Evolutionary conservation across 805 yeast species (phyloP).

Genomic region (Candida nemodendra): DNA sequence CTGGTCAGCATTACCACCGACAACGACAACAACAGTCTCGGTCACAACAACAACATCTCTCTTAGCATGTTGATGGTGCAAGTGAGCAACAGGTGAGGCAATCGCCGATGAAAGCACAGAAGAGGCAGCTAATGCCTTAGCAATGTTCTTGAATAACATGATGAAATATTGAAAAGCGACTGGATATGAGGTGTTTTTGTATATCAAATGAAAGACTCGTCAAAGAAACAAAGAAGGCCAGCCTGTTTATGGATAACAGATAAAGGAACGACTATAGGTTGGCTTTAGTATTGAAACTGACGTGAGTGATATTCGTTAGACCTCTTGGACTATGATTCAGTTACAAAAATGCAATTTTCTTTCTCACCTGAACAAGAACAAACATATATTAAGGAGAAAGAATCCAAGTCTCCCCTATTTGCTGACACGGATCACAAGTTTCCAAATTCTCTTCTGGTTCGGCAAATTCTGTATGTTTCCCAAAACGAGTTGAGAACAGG

Average conservation of each 20-base stretch:
- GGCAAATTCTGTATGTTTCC: too few species aligned
- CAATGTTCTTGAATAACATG: slow-evolving; percentile 34
- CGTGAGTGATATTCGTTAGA: too few species aligned
- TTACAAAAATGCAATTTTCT: too few species aligned
- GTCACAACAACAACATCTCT: slow-evolving; percentile 50
- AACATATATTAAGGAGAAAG: too few species aligned
- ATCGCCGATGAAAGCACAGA: slow-evolving; percentile 47
- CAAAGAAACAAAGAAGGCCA: slow-evolving; percentile 7
- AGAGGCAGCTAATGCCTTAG: slow-evolving; percentile 46
- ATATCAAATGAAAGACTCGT: slow-evolving; percentile 17
- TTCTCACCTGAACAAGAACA: too few species aligned
- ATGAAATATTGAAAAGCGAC: too few species aligned
- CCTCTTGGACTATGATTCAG: too few species aligned
- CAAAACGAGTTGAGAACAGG: too few species aligned
- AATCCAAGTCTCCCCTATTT: too few species aligned
- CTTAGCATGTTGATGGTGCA: slow-evolving; percentile 60
- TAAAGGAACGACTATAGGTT: slow-evolving; percentile 23
- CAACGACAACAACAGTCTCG: slow-evolving; percentile 49
- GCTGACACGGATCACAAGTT: too few species aligned
- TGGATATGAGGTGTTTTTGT: too few species aligned
- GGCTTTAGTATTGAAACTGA: slow-evolving; percentile 9
- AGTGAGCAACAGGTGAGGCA: slow-evolving; percentile 62
- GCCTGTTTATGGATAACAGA: slow-evolving; percentile 6
- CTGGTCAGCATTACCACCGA: slow-evolving; percentile 34
- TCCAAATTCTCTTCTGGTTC: too few species aligned